These are phyloP conservation scores for Pseudogymnoascus sp. DNA, from an alignment of 2,329 filamentous ascomycete genomes.

Conservation along the genomic window DNA sequence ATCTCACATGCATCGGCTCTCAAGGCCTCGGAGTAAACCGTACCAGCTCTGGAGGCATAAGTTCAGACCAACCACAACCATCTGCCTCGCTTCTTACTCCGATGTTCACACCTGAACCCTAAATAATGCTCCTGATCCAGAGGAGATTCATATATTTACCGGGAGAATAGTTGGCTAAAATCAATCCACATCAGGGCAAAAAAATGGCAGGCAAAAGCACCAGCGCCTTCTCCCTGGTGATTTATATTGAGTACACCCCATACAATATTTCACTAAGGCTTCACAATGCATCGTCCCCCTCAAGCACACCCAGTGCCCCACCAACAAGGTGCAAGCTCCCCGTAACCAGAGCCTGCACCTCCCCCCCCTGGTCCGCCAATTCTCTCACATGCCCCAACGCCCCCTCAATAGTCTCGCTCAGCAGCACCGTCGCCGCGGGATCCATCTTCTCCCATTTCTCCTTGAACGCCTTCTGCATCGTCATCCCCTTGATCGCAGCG, in stretches of 20 bases:
- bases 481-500: slow-evolving; percentile 38
- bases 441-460: slow-evolving; percentile 50
- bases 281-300: slow-evolving; percentile 24
- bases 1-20: neutral
- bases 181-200: neutral
- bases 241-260: neutral
- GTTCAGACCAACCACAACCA: neutral
- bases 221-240: neutral
- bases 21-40: too few species aligned
- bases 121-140: neutral
- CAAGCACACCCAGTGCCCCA: slow-evolving; percentile 65
- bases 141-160: neutral
- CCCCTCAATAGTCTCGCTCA: slow-evolving; percentile 59
- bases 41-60: neutral
- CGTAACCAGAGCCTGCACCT: slow-evolving; percentile 62
- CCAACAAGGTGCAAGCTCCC: slow-evolving; percentile 82
- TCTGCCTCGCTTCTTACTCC: neutral
- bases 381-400: slow-evolving; percentile 51
- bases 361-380: slow-evolving; percentile 28
- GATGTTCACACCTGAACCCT: neutral
- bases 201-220: neutral
- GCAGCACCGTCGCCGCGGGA: slow-evolving; percentile 39
- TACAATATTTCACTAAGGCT: neutral
- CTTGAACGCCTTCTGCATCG: slow-evolving; percentile 61
- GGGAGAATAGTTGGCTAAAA: neutral